Base-by-base conservation (phyloP, 2,329 filamentous ascomycete species). In the Graphium sp. region DNA sequence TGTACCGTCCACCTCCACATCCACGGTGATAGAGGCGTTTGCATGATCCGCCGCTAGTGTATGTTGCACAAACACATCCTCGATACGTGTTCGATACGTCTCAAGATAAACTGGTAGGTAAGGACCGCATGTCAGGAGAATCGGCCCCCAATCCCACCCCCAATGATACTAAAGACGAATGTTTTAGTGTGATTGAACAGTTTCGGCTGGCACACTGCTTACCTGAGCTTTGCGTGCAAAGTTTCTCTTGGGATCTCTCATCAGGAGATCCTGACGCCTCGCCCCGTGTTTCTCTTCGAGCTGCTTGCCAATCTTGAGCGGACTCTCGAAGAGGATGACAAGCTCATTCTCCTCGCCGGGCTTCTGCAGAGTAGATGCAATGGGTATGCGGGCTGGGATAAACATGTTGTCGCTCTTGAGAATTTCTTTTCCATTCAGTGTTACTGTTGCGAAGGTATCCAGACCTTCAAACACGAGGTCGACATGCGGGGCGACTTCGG, bases 81-180 rank as follows among this genome's bases (percentile, higher is more conserved):
- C 54, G 5, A 84, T 49, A 11, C 65, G 56, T 7, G 60, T 56
- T 22, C 53, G 45, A 34, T 76, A 83, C 1, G 62, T 59, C 44
- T 85, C 76, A 2, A 84, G 46, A 9, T 59, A 59, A 2, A 83
- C 60, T 3, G 71, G 63, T 35, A 66, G 65, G 76, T 78, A 84
- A 3, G 71, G 66, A 0, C 72, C 73, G 7, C 60, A 62, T 1
- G 69, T 72, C 45, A 71, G 59, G 29, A 76, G 39, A 6, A 73
- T 57, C 1, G 73, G 72, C 0, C 73, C 74, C 74, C 72, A 77
- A 40, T 79, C 73, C 73, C 73, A 79, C 5, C 74, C 71, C 69
- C 69, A 79, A 38, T 76, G 66, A 38, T 73, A 78, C 44, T 27
- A n/a, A 15, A 20, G 16, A 7, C 25, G n/a, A n/a, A n/a, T n/a